Conservation (phyloP, 2,329 filamentous ascomycete species). For the Teratosphaeria zuluensis region DNA sequence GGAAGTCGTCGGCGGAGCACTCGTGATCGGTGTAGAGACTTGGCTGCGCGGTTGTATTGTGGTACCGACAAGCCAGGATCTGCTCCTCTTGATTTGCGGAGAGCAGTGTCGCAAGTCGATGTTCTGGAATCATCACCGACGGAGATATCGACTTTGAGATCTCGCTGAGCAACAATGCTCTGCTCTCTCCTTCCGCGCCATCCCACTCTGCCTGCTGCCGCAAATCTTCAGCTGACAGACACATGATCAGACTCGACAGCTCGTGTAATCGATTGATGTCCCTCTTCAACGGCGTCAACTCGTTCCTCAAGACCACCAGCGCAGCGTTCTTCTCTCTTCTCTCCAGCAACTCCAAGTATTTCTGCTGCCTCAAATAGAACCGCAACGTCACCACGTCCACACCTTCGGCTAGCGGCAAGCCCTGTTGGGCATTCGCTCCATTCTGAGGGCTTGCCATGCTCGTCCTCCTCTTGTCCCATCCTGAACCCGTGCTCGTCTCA, state of each 20-base stretch:
- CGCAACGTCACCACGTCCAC: conserved; percentile 72
- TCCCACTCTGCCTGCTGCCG: conserved; percentile 74
- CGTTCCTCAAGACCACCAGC: conserved; percentile 71
- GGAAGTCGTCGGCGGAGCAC: conserved; percentile 73
- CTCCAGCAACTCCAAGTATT: conserved; percentile 86
- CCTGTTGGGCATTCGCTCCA: conserved; percentile 26
- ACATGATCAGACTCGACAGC: conserved; percentile 87
- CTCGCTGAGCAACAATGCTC: conserved; percentile 65
- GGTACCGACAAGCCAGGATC: conserved; percentile 75
- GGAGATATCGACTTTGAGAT: conserved; percentile 88
- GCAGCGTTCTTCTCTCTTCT: conserved; percentile 62
- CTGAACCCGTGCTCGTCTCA: conserved; percentile 12
- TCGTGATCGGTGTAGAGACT: conserved; percentile 83
- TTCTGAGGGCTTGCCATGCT: conserved; percentile 19
- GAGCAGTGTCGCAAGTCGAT: conserved; percentile 71
- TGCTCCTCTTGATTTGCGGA: conserved; percentile 77
- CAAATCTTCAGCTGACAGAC: conserved; percentile 65
- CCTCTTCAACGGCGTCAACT: conserved; percentile 77
- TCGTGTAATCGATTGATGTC: conserved; percentile 70
- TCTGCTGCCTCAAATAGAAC: conserved; percentile 85
- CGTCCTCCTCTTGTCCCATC: conserved; percentile 1
- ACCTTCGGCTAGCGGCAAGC: conserved; percentile 63
- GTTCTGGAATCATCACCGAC: conserved; percentile 91
- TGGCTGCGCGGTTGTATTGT: conserved; percentile 68
- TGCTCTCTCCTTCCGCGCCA: conserved; percentile 64